Conservation (phyloP, 1,139 yeast genomes). For the Sugiyamaella neomexicana region DNA sequence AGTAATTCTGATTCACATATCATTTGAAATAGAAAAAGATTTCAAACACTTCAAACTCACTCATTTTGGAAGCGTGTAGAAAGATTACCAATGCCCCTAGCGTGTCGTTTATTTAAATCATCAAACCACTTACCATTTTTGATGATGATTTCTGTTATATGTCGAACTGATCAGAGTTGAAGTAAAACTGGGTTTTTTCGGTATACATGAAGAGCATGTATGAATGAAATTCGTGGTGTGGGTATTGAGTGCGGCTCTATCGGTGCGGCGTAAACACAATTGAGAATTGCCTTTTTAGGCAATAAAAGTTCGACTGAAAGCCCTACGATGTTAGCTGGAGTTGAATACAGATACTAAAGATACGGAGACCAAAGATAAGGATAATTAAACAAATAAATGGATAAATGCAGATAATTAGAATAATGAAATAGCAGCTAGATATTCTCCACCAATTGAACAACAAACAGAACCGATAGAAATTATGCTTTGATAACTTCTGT, state of each 20-base stretch:
- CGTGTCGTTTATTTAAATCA: conserved; percentile 1
- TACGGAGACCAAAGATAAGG: not conserved
- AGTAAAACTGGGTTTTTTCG: not conserved
- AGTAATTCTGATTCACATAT: not conserved
- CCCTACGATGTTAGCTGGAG: not conserved
- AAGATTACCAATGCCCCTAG: conserved; percentile 16
- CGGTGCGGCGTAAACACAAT: not conserved
- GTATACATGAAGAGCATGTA: not conserved
- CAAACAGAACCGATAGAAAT: too few relatives aligned
- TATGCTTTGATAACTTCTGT: too few relatives aligned
- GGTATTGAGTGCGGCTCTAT: conserved; percentile 5
- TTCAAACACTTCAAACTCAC: conserved; percentile 14
- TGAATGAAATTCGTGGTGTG: conserved; percentile 6
- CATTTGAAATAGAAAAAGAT: not conserved
- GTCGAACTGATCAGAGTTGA: conserved; percentile 17
- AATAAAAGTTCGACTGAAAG: not conserved
- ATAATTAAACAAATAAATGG: too few relatives aligned
- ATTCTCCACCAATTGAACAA: too few relatives aligned
- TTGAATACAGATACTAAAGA: not conserved
- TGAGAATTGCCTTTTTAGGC: not conserved
- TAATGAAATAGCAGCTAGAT: not conserved
- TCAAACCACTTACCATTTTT: conserved; percentile 10
- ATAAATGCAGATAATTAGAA: not conserved
- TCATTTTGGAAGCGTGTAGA: conserved; percentile 15
- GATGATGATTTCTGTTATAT: conserved; percentile 13